Conservation (phyloP, 345 rosid species). For the Triadica sebifera region DNA sequence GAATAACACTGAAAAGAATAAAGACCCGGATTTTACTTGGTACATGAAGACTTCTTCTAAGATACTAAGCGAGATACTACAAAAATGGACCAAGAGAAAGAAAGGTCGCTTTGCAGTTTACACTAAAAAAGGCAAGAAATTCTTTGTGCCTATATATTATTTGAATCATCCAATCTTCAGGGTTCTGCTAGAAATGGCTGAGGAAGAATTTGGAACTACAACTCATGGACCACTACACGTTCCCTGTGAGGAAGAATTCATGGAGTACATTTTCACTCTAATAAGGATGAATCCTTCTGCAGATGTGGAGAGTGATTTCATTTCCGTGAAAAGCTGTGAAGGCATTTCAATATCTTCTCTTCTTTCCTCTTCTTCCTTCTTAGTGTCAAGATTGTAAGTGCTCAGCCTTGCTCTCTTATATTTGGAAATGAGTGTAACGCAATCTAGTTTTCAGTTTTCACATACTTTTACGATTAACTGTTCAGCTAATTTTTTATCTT, state of each 20-base stretch:
- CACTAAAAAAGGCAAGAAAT: constrained; percentile 51
- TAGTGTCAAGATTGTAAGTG: constrained; percentile 4
- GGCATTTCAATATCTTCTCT: too few species aligned
- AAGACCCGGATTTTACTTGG: not conserved
- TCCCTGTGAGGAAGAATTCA: constrained; percentile 50
- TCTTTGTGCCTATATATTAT: constrained; percentile 42
- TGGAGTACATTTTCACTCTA: constrained; percentile 41
- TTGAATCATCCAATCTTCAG: constrained; percentile 55
- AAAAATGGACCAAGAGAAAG: constrained; percentile 45
- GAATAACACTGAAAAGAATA: too few species aligned
- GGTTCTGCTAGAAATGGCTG: constrained; percentile 51
- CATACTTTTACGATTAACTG: not conserved
- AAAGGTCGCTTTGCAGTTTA: constrained; percentile 52
- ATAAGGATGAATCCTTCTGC: constrained; percentile 31
- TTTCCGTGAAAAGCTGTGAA: too few species aligned
- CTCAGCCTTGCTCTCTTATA: not conserved
- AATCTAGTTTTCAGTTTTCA: too few species aligned
- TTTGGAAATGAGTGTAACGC: too few species aligned
- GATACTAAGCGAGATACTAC: constrained; percentile 37
- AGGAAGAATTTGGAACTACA: constrained; percentile 47
- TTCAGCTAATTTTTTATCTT: not conserved
- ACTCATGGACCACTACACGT: constrained; percentile 47
- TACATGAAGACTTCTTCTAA: constrained; percentile 32
- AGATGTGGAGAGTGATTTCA: constrained; percentile 23
- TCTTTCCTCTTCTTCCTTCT: constrained; percentile 27